A percentile compares a stretch with the other conserved stretches of the same genome.
Conservation (phyloP, 768 basidiomycete genomes). For the Lentinula aciculospora region DNA sequence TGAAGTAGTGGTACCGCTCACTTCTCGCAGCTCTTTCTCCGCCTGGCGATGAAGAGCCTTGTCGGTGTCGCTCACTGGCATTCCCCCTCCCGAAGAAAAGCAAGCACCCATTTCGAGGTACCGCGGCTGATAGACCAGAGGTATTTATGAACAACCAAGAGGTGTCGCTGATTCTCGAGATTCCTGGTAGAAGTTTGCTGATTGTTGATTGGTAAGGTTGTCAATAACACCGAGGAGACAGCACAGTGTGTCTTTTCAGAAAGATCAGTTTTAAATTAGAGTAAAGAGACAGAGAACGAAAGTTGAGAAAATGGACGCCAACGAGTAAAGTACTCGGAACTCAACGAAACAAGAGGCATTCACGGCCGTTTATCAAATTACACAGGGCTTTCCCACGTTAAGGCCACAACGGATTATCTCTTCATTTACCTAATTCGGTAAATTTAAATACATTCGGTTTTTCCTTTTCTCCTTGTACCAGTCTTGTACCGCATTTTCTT, state of each 20-base stretch:
- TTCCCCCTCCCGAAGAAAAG: slow-evolving; percentile 52
- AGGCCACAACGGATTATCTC: neutral
- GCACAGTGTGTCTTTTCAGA: neutral
- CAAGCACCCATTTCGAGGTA: slow-evolving; percentile 66
- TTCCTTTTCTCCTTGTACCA: no score
- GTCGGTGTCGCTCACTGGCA: slow-evolving; percentile 67
- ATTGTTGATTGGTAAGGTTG: neutral
- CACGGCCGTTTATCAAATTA: neutral
- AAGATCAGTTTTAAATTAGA: neutral
- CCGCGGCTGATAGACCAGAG: neutral
- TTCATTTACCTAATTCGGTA: neutral
- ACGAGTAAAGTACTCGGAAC: neutral
- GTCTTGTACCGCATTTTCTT: no score
- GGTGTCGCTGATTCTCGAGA: no score
- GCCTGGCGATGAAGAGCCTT: slow-evolving; percentile 59
- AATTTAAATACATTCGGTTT: no score
- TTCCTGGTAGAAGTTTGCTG: neutral
- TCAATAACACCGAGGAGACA: neutral
- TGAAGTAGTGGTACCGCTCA: slow-evolving; percentile 24
- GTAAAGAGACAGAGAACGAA: neutral
- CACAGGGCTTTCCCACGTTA: neutral
- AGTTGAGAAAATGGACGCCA: neutral
- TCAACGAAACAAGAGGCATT: neutral
- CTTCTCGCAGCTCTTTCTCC: slow-evolving; percentile 76
- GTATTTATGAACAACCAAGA: no score